Conservation (phyloP, 176 grass and related monocot species). For the Oryza meyeriana region DNA sequence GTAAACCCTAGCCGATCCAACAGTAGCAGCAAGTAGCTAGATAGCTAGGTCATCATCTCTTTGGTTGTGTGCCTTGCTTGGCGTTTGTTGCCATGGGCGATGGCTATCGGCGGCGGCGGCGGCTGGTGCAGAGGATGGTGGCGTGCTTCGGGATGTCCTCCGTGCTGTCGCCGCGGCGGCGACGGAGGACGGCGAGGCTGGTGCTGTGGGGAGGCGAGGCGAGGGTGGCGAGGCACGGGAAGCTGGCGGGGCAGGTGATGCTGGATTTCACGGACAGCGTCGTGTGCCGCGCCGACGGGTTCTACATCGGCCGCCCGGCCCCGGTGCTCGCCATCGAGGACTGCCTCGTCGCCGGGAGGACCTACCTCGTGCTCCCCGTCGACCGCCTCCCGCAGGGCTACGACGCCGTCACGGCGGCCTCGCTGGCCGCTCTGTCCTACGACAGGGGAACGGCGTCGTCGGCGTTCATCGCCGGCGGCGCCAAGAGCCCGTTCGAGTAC, state of each 20-base stretch:
- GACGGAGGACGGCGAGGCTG: slow-evolving; percentile 33
- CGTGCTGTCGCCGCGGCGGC: too few relatives aligned
- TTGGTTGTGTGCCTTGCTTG: neutral
- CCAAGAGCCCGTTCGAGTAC: slow-evolving; percentile 66
- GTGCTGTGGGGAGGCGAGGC: slow-evolving; percentile 70
- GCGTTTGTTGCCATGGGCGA: neutral
- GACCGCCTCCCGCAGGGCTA: slow-evolving; percentile 56
- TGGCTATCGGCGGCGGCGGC: neutral
- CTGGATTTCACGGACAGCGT: slow-evolving; percentile 48
- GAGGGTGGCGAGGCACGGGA: slow-evolving; percentile 12
- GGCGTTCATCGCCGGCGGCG: slow-evolving; percentile 23
- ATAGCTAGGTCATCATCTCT: neutral
- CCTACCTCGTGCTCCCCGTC: slow-evolving; percentile 79
- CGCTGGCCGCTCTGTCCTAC: slow-evolving; percentile 52
- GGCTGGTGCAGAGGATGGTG: neutral
- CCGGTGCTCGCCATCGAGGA: slow-evolving; percentile 73
- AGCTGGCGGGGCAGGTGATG: slow-evolving; percentile 65
- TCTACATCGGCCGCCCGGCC: slow-evolving; percentile 60
- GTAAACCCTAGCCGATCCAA: slow-evolving; percentile 14
- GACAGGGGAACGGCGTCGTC: neutral
- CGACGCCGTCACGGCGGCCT: slow-evolving; percentile 43
- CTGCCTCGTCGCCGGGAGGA: slow-evolving; percentile 40
- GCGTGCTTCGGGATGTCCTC: neutral
- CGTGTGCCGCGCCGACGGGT: slow-evolving; percentile 66
- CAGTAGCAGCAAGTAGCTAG: neutral